Evolutionary conservation across 2,329 filamentous ascomycete species (phyloP), one percentile per base, ranked within the genome.

Genomic region (Pseudogymnoascus sp.): DNA sequence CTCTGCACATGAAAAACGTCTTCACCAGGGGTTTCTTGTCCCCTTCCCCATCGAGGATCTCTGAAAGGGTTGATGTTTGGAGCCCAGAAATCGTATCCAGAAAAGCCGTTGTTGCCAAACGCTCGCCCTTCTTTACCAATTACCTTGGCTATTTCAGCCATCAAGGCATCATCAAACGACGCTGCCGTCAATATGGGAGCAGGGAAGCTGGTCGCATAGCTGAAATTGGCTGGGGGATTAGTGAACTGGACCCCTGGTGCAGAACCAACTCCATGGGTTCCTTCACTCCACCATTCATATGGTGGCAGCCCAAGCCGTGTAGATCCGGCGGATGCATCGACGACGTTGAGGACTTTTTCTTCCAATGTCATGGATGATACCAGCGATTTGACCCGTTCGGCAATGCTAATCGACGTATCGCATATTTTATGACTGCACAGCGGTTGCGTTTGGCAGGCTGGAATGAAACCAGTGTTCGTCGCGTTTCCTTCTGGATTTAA

Each of bases 51-150:
- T 25, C 85, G 74, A 0, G 84, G 84, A 67, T 86, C 83, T 37
- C 79, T 79, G 73, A 82, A 88, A 0, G 81, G 78, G 66, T 87
- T 88, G 70, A 88, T 84, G 67, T 88, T 87, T 0, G 86, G 86
- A 0, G 86, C 85, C 80, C 83, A 87, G 68, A 77, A 85, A 68
- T 86, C 78, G 12, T 84, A 68, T 0, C 81, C 81, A 2, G 78
- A 79, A 11, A 77, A 74, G 3, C 80, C 81, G 6, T 70, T 78
- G 65, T 89, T 89, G 67, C 77, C 84, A 68, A 87, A 89, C 0
- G 86, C 85, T 38, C 86, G 77, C 0, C 82, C 83, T 68, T 89
- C 85, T 0, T 80, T 87, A 37, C 73, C 73, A 11, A 85, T 77
- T 5, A 83, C 77, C 1, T 70, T 75, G 2, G 79, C 85, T 2